These are phyloP conservation scores for Calonectria ilicicola DNA, from an alignment of 2,329 filamentous ascomycete species.

Conservation along the genomic window DNA sequence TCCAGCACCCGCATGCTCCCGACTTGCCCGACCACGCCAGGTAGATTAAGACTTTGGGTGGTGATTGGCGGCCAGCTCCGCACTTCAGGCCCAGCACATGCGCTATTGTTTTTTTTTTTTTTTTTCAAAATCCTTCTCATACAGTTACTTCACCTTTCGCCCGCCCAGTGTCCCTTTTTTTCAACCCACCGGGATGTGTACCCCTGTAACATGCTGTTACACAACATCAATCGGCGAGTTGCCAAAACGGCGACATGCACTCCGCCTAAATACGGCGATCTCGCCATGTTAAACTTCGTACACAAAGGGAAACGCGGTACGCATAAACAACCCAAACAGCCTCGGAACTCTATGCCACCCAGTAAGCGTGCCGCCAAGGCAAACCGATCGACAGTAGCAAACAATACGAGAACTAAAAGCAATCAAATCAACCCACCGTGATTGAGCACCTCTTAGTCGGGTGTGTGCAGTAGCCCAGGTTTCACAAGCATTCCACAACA, in stretches of 20 bases:
- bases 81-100: neutral
- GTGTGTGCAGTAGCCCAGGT: neutral
- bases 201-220: conserved; percentile 2
- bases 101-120: conserved; percentile 9
- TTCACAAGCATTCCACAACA: conserved; percentile 16
- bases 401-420: neutral
- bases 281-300: conserved; percentile 7
- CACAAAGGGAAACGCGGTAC: neutral
- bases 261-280: neutral
- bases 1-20: conserved; percentile 28
- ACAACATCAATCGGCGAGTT: conserved; percentile 19
- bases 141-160: neutral
- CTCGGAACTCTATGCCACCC: conserved; percentile 14
- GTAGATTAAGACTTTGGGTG: conserved; percentile 16
- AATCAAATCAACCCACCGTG: neutral
- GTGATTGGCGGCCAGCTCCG: conserved; percentile 18
- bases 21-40: conserved; percentile 18
- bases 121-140: neutral
- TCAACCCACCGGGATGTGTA: conserved; percentile 2
- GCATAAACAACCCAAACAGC: neutral
- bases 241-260: neutral
- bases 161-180: neutral
- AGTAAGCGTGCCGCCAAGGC: conserved; percentile 1
- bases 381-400: neutral
- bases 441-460: neutral